phyloP scores from a whole-genome alignment of 345 rosid genomes.

The Populus nigra region DNA sequence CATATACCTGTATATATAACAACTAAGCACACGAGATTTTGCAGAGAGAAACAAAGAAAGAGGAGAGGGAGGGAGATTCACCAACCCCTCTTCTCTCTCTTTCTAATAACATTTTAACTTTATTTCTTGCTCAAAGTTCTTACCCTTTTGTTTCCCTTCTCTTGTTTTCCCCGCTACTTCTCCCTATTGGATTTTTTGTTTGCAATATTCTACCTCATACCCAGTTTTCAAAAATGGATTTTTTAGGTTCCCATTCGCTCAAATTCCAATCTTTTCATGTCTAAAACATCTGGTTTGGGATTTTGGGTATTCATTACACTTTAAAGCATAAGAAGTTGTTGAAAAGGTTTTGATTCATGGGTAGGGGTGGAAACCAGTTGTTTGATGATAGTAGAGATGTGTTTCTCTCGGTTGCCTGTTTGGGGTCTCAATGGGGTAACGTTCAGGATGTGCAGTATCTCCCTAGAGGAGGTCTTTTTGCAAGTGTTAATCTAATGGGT shows the following conservation, averaged over 20 bases:
- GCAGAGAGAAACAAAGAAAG: neutral
- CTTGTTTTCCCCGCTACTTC: constrained; percentile 20
- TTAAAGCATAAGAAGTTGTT: neutral
- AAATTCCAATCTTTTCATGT: constrained; percentile 23
- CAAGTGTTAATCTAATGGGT: constrained; percentile 72
- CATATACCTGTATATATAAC: neutral
- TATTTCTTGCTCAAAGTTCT: neutral
- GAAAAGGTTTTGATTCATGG: constrained; percentile 41
- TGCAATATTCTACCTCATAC: neutral
- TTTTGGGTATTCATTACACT: constrained; percentile 7
- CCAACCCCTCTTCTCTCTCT: constrained; percentile 21
- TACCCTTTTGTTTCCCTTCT: neutral
- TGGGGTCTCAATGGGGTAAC: constrained; percentile 53
- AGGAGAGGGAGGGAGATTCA: constrained; percentile 14
- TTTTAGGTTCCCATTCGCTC: constrained; percentile 26
- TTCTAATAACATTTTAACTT: neutral
- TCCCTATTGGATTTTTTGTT: neutral
- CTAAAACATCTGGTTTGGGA: neutral
- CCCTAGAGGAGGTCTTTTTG: constrained; percentile 61
- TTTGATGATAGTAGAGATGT: constrained; percentile 63
- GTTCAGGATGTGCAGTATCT: constrained; percentile 27
- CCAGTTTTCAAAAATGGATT: constrained; percentile 11
- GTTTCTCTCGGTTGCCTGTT: constrained; percentile 49
- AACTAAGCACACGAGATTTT: neutral
- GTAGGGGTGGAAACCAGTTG: constrained; percentile 45